Percentiles rank a stretch among this genome's conserved stretches.
These are phyloP conservation scores for Casuarina cunninghamiana DNA, from an alignment of 306 rosid species.

Conservation along the genomic window DNA sequence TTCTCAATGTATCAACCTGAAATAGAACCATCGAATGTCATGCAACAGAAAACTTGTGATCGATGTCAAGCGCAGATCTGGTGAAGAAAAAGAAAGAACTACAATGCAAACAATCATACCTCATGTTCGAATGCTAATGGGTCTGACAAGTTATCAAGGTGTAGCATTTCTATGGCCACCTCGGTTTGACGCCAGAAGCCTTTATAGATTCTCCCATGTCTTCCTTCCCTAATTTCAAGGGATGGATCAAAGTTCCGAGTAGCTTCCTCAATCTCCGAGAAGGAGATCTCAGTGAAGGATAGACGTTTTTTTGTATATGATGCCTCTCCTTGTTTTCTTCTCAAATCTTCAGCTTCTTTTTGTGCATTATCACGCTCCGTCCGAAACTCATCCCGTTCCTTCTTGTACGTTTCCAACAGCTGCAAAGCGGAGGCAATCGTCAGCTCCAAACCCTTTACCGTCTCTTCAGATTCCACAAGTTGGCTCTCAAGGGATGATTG, in stretches of 20 bases:
- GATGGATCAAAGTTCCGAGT: conserved; percentile 40
- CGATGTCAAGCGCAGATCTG: background rate
- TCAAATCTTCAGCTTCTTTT: conserved; percentile 51
- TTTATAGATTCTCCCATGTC: conserved; percentile 50
- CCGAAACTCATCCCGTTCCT: conserved; percentile 49
- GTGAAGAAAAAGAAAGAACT: background rate
- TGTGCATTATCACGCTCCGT: conserved; percentile 43
- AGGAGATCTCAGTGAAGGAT: conserved; percentile 45
- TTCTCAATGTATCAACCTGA: conserved; percentile 77
- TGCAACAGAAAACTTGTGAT: background rate
- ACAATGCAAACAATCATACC: conserved; percentile 27
- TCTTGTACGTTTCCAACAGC: conserved; percentile 43
- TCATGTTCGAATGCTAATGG: conserved; percentile 54
- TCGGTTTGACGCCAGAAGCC: conserved; percentile 44
- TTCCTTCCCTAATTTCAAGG: conserved; percentile 59
- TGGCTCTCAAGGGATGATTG: conserved; percentile 37
- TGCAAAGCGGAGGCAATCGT: conserved; percentile 47
- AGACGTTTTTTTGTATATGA: conserved; percentile 29
- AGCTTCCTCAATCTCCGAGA: conserved; percentile 50
- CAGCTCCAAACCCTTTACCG: conserved; percentile 37
- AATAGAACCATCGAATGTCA: conserved; percentile 5
- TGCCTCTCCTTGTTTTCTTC: conserved; percentile 40
- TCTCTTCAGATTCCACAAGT: conserved; percentile 39
- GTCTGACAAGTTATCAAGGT: conserved; percentile 42
- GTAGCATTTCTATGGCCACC: conserved; percentile 49